Conservation (phyloP, 441 rosid species). For the Iberis amara region DNA sequence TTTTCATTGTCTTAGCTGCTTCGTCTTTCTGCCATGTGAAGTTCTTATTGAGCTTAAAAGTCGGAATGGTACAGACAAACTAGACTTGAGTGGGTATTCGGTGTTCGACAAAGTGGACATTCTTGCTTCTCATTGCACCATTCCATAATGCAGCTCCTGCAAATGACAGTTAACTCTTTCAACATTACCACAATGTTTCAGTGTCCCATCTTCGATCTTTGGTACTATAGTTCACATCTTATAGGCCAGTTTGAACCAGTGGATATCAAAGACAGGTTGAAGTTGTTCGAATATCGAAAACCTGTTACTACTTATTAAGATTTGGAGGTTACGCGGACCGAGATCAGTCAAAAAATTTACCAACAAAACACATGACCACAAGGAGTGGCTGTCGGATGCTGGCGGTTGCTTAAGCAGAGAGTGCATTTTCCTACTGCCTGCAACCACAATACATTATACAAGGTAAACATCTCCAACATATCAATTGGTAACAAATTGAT, state of each 20-base stretch:
- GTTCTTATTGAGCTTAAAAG: slow-evolving; percentile 38
- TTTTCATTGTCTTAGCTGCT: neutral
- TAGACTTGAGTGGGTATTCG: slow-evolving; percentile 72
- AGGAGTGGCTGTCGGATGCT: slow-evolving; percentile 78
- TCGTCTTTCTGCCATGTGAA: neutral
- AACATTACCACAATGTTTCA: neutral
- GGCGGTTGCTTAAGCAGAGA: slow-evolving; percentile 77
- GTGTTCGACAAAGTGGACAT: slow-evolving; percentile 89
- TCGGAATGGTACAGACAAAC: slow-evolving; percentile 86
- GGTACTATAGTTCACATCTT: neutral
- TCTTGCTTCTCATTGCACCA: slow-evolving; percentile 98
- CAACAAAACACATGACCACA: slow-evolving; percentile 98
- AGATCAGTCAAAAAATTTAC: too few relatives aligned
- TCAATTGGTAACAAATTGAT: neutral
- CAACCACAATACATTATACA: slow-evolving; percentile 4
- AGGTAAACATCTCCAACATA: slow-evolving; percentile 12
- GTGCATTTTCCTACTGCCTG: slow-evolving; percentile 71
- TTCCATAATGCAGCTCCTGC: slow-evolving; percentile 87
- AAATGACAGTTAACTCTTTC: slow-evolving; percentile 8
- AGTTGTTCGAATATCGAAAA: too few relatives aligned
- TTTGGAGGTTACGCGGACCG: too few relatives aligned
- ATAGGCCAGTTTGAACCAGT: neutral
- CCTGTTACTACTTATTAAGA: too few relatives aligned
- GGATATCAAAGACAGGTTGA: neutral
- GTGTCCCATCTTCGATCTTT: slow-evolving; percentile 8